Percentiles rank a stretch among this genome's conserved stretches.
These are phyloP conservation scores for Calocybe cyanea DNA, from an alignment of 768 basidiomycete genomes.

Conservation along the genomic window DNA sequence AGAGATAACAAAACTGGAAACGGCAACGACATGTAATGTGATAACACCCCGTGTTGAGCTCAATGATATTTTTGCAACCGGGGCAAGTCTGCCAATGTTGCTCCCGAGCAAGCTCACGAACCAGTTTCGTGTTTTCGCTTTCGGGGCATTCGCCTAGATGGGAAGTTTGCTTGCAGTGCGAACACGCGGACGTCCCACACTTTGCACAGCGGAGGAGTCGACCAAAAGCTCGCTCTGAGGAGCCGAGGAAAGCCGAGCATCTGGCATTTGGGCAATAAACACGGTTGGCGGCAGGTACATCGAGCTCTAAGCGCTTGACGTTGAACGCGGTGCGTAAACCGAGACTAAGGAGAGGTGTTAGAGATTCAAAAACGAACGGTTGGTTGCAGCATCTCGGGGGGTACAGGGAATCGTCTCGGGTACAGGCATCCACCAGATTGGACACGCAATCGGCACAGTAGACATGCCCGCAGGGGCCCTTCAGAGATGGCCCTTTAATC, in stretches of 20 bases:
- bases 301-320: constrained; percentile 14
- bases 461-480: constrained; percentile 33
- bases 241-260: constrained; percentile 41
- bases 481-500: constrained; percentile 5
- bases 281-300: constrained; percentile 12
- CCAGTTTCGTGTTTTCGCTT: constrained; percentile 36
- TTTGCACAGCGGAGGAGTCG: constrained; percentile 29
- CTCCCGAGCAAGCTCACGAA: constrained; percentile 41
- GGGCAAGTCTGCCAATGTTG: constrained; percentile 64
- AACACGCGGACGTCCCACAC: constrained; percentile 42
- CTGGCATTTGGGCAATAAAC: constrained; percentile 27
- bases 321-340: constrained; percentile 4
- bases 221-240: constrained; percentile 13
- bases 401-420: constrained; percentile 37
- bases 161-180: constrained; percentile 42
- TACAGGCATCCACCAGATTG: constrained; percentile 28
- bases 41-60: constrained; percentile 54
- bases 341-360: constrained; percentile 6
- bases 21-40: constrained; percentile 64
- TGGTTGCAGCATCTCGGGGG: constrained; percentile 39
- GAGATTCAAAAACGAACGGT: constrained; percentile 19
- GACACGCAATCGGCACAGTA: constrained; percentile 33
- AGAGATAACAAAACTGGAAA: constrained; percentile 62
- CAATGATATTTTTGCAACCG: constrained; percentile 51
- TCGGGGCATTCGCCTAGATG: constrained; percentile 42